Conservation (phyloP, 73 alveolate genomes). For the Tetrahymena borealis region DNA sequence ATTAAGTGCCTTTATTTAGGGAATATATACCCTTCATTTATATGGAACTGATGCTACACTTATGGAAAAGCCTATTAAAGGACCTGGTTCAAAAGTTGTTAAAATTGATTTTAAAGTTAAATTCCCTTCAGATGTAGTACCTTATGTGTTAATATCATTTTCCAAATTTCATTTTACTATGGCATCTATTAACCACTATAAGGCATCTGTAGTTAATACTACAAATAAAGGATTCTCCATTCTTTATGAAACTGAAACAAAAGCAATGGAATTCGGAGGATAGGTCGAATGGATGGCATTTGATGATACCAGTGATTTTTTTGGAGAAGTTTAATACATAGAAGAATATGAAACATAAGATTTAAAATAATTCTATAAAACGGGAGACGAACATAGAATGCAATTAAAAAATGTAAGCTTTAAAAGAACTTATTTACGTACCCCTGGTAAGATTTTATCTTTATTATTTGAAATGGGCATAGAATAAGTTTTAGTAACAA, state of each 20-base stretch:
- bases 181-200: neutral
- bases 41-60: neutral
- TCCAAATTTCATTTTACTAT: neutral
- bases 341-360: neutral
- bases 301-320: neutral
- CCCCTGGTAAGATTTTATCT: neutral
- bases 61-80: neutral
- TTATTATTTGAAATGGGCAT: neutral
- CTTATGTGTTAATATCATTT: neutral
- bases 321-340: neutral
- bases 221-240: neutral
- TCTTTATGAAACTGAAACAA: neutral
- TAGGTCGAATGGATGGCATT: neutral
- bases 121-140: neutral
- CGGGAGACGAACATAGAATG: neutral
- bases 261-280: neutral
- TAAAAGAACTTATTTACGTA: neutral
- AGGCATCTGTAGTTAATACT: neutral
- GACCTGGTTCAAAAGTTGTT: neutral
- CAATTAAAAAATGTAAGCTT: neutral
- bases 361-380: neutral
- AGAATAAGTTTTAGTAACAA: neutral
- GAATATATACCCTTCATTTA: neutral
- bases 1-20: neutral
- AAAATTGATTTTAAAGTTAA: neutral